Percentiles rank a stretch among this genome's conserved stretches.
phyloP scores from a whole-genome alignment of 331 rosid species.

The Stylosanthes scabra region DNA sequence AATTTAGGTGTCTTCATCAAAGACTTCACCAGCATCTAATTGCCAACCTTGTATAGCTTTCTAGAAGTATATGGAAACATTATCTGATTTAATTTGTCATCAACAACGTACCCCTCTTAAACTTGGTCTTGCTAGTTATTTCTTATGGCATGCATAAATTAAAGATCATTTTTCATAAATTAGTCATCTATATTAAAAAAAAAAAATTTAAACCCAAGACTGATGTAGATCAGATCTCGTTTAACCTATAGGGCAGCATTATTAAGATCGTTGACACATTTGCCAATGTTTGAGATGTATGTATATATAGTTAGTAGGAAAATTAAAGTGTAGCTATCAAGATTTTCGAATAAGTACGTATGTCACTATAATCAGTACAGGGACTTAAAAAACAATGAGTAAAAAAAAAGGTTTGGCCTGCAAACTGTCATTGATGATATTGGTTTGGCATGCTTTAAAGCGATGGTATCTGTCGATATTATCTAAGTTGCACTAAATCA shows the following conservation, averaged over 20 bases:
- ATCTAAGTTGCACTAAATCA: neutral
- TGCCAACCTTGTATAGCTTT: neutral
- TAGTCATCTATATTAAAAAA: too few relatives aligned
- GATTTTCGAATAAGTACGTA: neutral
- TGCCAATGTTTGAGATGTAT: neutral
- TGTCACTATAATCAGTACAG: neutral
- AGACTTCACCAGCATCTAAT: neutral
- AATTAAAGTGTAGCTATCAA: neutral
- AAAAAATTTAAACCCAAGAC: neutral
- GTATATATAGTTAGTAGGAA: neutral
- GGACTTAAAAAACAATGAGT: neutral
- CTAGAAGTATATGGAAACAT: neutral
- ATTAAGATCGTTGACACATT: neutral
- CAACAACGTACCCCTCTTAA: neutral
- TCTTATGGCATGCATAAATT: neutral
- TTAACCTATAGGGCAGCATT: neutral
- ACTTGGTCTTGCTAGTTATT: neutral
- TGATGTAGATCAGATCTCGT: neutral
- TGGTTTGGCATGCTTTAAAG: neutral
- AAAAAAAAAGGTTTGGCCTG: conserved; percentile 16
- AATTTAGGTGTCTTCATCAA: too few relatives aligned
- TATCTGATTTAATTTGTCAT: neutral
- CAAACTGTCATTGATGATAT: conserved; percentile 6
- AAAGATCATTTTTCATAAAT: too few relatives aligned
- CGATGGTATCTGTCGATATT: conserved; percentile 3